Evolutionary conservation across 345 rosid species (phyloP).

Genomic region (Hypericum perforatum): DNA sequence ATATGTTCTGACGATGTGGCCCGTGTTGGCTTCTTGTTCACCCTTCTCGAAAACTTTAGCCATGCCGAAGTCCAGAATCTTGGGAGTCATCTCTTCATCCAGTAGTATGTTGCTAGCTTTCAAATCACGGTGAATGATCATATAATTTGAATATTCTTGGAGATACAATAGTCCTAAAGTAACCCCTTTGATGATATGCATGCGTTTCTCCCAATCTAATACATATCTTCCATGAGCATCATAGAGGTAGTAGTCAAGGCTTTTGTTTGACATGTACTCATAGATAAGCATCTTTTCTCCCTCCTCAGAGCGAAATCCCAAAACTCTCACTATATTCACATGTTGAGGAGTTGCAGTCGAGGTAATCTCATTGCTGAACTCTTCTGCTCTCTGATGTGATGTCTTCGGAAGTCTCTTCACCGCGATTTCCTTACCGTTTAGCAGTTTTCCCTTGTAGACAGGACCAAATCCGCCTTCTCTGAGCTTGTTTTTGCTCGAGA

Average conservation of each 20-base stretch:
- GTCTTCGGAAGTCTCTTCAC: slow-evolving; percentile 22
- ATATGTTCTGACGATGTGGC: neutral
- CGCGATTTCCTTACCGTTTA: slow-evolving; percentile 14
- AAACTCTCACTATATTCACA: slow-evolving; percentile 16
- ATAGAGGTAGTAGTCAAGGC: no score
- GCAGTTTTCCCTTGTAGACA: slow-evolving; percentile 19
- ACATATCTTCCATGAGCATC: no score
- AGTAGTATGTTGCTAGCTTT: neutral
- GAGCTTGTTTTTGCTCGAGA: slow-evolving; percentile 12
- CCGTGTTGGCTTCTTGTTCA: neutral
- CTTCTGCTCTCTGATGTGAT: slow-evolving; percentile 17
- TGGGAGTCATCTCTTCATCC: no score
- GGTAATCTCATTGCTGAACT: slow-evolving; percentile 18
- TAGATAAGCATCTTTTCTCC: slow-evolving; percentile 24
- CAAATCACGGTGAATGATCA: neutral
- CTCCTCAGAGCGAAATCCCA: slow-evolving; percentile 12
- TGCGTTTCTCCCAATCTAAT: no score
- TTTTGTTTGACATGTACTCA: slow-evolving; percentile 22
- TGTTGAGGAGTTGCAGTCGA: slow-evolving; percentile 19
- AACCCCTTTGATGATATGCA: no score
- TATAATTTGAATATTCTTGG: neutral
- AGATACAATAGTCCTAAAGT: slow-evolving; percentile 11
- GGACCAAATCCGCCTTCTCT: slow-evolving; percentile 21
- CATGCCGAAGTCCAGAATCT: no score
- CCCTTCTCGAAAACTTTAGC: neutral